phyloP scores from a whole-genome alignment of 345 rosid genomes.

The Triadica sebifera region DNA sequence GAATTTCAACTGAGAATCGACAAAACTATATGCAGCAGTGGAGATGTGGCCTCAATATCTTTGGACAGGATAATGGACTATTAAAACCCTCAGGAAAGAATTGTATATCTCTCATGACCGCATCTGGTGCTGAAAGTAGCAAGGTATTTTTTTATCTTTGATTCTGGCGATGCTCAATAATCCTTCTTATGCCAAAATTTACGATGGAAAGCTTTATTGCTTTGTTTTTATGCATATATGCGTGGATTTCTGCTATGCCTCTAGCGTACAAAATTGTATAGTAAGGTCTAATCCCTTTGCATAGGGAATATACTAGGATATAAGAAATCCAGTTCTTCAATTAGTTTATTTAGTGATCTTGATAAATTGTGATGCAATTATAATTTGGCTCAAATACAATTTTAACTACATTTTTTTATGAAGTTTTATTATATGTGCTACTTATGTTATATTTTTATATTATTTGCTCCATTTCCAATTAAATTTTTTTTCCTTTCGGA shows the following conservation, averaged over 20 bases:
- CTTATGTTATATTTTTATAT: no score
- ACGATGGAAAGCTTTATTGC: not conserved
- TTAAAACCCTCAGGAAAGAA: slow-evolving; percentile 77
- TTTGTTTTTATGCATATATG: not conserved
- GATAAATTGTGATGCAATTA: no score
- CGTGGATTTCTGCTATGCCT: not conserved
- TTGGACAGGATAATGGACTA: slow-evolving; percentile 82
- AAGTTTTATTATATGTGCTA: no score
- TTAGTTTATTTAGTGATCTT: no score
- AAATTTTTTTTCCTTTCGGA: no score
- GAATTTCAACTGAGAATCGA: slow-evolving; percentile 67
- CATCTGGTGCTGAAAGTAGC: slow-evolving; percentile 97
- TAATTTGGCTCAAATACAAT: no score
- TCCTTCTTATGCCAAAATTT: not conserved
- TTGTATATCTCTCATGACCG: slow-evolving; percentile 95
- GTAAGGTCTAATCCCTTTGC: no score
- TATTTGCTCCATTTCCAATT: no score
- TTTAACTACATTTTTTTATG: no score
- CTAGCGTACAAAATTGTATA: not conserved
- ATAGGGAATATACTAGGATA: no score
- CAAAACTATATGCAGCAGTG: slow-evolving; percentile 64
- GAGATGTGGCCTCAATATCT: slow-evolving; percentile 71
- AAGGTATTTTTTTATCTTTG: slow-evolving; percentile 49
- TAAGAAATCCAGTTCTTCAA: no score
- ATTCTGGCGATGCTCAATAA: slow-evolving; percentile 5